Evolutionary conservation across 495 filamentous ascomycete species (phyloP).

Genomic region (Neurospora tetrasperma): DNA sequence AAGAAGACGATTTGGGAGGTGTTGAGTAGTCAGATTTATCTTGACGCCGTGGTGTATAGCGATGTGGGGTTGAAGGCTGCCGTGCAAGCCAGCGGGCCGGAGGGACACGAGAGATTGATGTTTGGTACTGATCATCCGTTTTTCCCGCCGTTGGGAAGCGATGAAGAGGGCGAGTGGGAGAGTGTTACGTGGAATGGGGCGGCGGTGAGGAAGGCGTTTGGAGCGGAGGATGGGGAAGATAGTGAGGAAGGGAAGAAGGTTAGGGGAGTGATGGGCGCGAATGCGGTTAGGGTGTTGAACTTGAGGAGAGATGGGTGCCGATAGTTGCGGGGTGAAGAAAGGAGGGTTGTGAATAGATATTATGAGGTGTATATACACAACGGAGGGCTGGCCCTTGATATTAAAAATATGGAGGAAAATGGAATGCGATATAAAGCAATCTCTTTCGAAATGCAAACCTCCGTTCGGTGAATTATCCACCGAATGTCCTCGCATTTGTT

Average conservation of each 20-base stretch:
- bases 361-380: background rate
- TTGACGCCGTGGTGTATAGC: conserved; percentile 83
- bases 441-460: background rate
- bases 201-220: conserved; percentile 55
- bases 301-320: conserved; percentile 18
- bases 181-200: conserved; percentile 72
- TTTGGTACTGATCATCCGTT: conserved; percentile 95
- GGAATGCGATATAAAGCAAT: background rate
- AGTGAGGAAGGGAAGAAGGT: conserved; percentile 35
- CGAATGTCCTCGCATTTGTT: no score
- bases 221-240: background rate
- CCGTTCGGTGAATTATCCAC: no score
- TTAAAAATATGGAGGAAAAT: background rate
- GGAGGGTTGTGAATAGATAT: background rate
- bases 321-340: background rate
- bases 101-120: conserved; percentile 58
- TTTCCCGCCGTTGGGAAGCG: conserved; percentile 66
- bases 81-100: conserved; percentile 47
- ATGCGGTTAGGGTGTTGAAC: conserved; percentile 55
- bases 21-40: conserved; percentile 72
- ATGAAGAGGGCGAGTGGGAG: conserved; percentile 58
- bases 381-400: background rate
- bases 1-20: conserved; percentile 66
- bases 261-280: conserved; percentile 52
- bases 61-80: conserved; percentile 67